Percentiles rank a stretch among this genome's conserved stretches.
phyloP scores from a whole-genome alignment of 148 eudicot species.

The Rhododendron simsii region DNA sequence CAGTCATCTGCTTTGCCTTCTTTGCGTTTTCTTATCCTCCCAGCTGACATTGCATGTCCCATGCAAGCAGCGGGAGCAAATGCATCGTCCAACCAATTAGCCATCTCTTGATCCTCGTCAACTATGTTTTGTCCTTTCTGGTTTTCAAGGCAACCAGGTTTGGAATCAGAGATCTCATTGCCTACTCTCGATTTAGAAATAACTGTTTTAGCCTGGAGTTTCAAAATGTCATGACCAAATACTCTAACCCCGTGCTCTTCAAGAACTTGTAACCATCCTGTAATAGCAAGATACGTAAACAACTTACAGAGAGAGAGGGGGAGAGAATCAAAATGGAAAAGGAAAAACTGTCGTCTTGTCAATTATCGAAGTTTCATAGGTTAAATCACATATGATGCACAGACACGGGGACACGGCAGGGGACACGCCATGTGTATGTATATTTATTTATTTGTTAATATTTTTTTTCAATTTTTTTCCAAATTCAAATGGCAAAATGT shows the following conservation, averaged over 20 bases:
- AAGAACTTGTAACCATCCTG: conserved; percentile 62
- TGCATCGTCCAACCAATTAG: conserved; percentile 18
- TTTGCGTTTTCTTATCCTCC: conserved; percentile 55
- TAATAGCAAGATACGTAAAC: background rate
- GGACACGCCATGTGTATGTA: no score
- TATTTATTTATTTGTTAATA: no score
- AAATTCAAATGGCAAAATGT: no score
- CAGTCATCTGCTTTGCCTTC: conserved; percentile 35
- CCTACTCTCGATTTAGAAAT: conserved; percentile 23
- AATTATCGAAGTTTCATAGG: background rate
- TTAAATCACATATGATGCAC: background rate
- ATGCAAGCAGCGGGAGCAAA: conserved; percentile 1
- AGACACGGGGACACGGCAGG: no score
- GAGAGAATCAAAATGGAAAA: background rate
- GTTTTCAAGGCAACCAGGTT: conserved; percentile 8
- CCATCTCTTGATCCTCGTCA: conserved; percentile 48
- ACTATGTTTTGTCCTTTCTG: conserved; percentile 8
- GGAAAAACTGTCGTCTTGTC: background rate
- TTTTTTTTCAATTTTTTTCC: no score
- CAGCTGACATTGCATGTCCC: conserved; percentile 12
- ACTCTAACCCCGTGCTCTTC: conserved; percentile 31
- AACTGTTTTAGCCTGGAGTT: conserved; percentile 39
- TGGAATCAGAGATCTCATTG: conserved; percentile 10
- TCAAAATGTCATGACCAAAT: conserved; percentile 26
- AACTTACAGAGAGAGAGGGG: background rate